Evolutionary conservation across 495 filamentous ascomycete species (phyloP).

Genomic region (Bacidia gigantensis): DNA sequence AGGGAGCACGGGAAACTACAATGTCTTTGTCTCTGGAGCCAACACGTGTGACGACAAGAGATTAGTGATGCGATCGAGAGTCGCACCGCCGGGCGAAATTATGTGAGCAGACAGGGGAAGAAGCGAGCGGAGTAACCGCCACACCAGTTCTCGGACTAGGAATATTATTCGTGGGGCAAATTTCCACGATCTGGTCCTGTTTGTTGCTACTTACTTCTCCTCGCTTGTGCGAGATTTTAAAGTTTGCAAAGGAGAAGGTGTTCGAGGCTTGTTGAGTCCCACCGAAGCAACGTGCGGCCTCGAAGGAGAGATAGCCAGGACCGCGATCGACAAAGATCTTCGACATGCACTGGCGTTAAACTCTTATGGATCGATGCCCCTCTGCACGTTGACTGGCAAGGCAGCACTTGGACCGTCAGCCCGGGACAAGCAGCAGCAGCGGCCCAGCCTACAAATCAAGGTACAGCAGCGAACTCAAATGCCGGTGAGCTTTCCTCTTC

Average conservation of each 20-base stretch:
- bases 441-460: neutral
- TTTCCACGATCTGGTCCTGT: neutral
- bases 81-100: neutral
- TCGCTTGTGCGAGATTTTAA: constrained; percentile 4
- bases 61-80: neutral
- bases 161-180: constrained; percentile 18
- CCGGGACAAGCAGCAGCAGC: neutral
- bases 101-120: constrained; percentile 2
- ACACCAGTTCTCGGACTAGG: constrained; percentile 14
- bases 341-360: constrained; percentile 9
- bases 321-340: constrained; percentile 18
- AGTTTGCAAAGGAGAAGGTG: constrained; percentile 2
- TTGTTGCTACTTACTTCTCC: constrained; percentile 1
- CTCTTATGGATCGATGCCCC: neutral
- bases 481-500: neutral
- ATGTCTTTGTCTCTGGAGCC: neutral
- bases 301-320: constrained; percentile 6
- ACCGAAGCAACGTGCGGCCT: constrained; percentile 4
- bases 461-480: neutral
- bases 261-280: constrained; percentile 3
- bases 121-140: constrained; percentile 11
- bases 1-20: neutral
- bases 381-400: neutral
- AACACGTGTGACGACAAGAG: neutral
- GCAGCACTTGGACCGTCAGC: neutral